Evolutionary conservation across 2,329 filamentous ascomycete genomes (phyloP), one percentile per base, ranked within the genome.

Genomic region (Paracorniculantispora psalliotae): DNA sequence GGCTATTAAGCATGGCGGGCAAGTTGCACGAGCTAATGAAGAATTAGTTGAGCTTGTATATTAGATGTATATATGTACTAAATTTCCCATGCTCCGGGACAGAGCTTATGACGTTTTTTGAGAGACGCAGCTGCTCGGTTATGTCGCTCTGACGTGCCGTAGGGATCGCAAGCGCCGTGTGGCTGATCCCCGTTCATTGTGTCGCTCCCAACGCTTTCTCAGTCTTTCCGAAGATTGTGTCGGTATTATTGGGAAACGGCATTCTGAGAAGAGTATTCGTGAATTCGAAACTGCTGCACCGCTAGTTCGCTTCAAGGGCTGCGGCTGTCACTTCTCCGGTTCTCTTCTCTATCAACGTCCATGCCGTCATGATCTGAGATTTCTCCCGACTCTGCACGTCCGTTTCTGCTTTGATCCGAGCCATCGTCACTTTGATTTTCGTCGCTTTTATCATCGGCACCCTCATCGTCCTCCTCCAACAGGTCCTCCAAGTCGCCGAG

Each of bases 401-500:
- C 50, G 25, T 59, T 55, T n/a, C 50, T 48, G 6, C 17, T 19
- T 10, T 62, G 61, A 28, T 69, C 68, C 25, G 70, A 71, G 10
- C 73, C 76, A 2, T 78, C 80, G 0, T 83, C 81, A 3, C 81
- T 82, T 43, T 85, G 84, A 54, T 84, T 83, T 9, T 49, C 53
- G 17, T 61, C 60, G 1, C 60, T 63, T 8, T 65, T 64, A 17
- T 62, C 62, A 37, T 68, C 68, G 28, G n/a, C n/a, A n/a, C 70
- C 71, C 10, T 78, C 80, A 0, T 83, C 81, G 2, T 82, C 82
- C 43, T 85, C 84, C 56, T 85, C 83, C 50, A 91, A 73, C 64
- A 91, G 69, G 63, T 86, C 86, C 64, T 93, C 90, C 58, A 93
- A 79, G 65, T 92, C 91, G 1, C 89, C 91, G 61, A 97, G 73